Evolutionary conservation across 192 early-diverging fungal genomes (phyloP), one percentile per base, ranked within the genome.

Genomic region (Piromyces finnis): DNA sequence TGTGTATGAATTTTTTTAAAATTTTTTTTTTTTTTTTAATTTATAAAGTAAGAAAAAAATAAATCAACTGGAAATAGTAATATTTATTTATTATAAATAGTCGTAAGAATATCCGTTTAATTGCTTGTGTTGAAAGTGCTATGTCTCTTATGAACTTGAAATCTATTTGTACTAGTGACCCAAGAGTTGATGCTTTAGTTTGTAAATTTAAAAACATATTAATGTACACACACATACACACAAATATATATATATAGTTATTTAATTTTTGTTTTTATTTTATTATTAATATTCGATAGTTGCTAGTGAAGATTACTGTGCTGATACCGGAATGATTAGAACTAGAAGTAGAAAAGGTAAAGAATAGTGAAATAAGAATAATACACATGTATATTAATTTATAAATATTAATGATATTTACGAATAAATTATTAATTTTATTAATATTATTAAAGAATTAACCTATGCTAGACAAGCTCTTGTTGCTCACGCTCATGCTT

Each of bases 291-390:
- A n/a, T n/a, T n/a, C n/a, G n/a, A n/a, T 29, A 28, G 77, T 95
- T 87, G 97, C 96, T 17, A 92, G 95, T n/a, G 97, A 98, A 86
- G 97, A 98, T 85, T 97, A 94, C 80, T 95, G 94, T 82, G 94
- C 97, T 4, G 96, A 97, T 82, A 86, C 94, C 26, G 94, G 93
- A 12, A 85, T 97, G 29, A 86, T 91, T 9, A 91, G 96, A 80
- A 96, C 95, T 12, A 68, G 51, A 68, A 68, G 51, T 17, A 68
- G 51, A n/a, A n/a, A 68, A 68, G 51, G 51, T 68, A 68, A 14
- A 14, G 13, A 32, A n/a, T n/a, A n/a, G n/a, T n/a, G n/a, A n/a
- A n/a, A n/a, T n/a, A n/a, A n/a, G n/a, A n/a, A n/a, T n/a, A n/a
- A n/a, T n/a, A n/a, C n/a, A n/a, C n/a, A n/a, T n/a, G n/a, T n/a